phyloP scores from a whole-genome alignment of 163 green algal species.

The Chlorella variabilis region DNA sequence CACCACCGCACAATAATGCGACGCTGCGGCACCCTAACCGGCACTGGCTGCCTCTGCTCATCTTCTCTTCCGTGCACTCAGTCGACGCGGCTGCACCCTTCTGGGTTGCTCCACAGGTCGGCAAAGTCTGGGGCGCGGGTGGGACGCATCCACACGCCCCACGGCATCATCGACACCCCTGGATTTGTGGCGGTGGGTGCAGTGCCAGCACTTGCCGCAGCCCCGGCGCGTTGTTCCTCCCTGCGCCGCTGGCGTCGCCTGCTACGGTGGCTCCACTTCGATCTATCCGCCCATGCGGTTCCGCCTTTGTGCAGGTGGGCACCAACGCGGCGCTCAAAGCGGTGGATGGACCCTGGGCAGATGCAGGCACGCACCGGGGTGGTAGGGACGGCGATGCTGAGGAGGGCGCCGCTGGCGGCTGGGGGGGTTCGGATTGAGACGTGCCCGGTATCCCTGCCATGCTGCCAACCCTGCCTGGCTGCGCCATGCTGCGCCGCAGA shows the following conservation, averaged over 20 bases:
- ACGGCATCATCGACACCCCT: slow-evolving; percentile 55
- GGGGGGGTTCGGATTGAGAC: background rate
- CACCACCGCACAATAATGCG: too few relatives aligned
- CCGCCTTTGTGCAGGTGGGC: slow-evolving; percentile 62
- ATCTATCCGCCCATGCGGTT: too few relatives aligned
- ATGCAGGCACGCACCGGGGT: slow-evolving; percentile 33
- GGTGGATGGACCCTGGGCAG: slow-evolving; percentile 40
- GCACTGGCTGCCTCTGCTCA: background rate
- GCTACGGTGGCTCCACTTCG: too few relatives aligned
- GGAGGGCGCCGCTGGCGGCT: background rate
- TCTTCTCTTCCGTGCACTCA: too few relatives aligned
- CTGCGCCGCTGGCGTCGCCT: too few relatives aligned
- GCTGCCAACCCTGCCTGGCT: background rate
- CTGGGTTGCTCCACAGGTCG: slow-evolving; percentile 36
- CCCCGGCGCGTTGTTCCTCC: too few relatives aligned
- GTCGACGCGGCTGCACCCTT: too few relatives aligned
- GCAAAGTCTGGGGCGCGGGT: slow-evolving; percentile 40
- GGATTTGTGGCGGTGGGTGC: slow-evolving; percentile 62
- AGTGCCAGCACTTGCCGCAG: too few relatives aligned
- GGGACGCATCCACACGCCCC: slow-evolving; percentile 46
- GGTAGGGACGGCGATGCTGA: background rate
- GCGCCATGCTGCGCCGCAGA: background rate
- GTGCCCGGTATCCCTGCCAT: too few relatives aligned
- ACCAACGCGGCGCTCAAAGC: slow-evolving; percentile 67
- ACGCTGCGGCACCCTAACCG: too few relatives aligned